Conservation (phyloP, 176 grass and related monocot species). For the Thinopyrum elongatum region DNA sequence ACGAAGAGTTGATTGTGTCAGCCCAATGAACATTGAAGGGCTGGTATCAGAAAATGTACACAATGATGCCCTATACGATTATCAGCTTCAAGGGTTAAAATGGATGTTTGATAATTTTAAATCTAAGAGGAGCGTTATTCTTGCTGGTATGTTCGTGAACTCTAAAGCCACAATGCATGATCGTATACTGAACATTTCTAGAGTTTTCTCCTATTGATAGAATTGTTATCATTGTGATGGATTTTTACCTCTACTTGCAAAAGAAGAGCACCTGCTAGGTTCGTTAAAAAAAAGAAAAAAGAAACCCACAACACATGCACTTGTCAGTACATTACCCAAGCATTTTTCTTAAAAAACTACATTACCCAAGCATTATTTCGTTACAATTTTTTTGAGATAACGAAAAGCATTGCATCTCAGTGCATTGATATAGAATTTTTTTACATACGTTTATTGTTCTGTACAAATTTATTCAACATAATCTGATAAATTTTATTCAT, state of each 20-base stretch:
- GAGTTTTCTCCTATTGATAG: no score
- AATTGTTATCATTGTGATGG: no score
- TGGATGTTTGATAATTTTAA: constrained; percentile 64
- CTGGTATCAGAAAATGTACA: constrained; percentile 23
- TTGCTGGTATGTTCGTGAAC: constrained; percentile 55
- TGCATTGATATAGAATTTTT: background rate
- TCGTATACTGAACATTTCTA: no score
- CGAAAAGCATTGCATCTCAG: background rate
- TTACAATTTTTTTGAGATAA: background rate
- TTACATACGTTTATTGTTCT: background rate
- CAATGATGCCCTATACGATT: constrained; percentile 44
- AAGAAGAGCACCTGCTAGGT: background rate
- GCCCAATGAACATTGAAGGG: constrained; percentile 4
- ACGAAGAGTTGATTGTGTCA: constrained; percentile 21
- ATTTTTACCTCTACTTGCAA: no score
- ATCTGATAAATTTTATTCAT: background rate
- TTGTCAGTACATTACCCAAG: background rate
- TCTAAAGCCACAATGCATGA: background rate
- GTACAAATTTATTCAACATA: background rate
- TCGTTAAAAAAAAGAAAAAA: background rate
- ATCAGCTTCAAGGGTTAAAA: constrained; percentile 74
- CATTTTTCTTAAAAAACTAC: background rate
- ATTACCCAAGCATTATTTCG: background rate
- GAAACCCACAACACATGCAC: background rate
- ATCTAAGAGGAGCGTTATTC: constrained; percentile 56